phyloP scores from a whole-genome alignment of 2,329 filamentous ascomycete genomes.

The Beauveria caledonica region DNA sequence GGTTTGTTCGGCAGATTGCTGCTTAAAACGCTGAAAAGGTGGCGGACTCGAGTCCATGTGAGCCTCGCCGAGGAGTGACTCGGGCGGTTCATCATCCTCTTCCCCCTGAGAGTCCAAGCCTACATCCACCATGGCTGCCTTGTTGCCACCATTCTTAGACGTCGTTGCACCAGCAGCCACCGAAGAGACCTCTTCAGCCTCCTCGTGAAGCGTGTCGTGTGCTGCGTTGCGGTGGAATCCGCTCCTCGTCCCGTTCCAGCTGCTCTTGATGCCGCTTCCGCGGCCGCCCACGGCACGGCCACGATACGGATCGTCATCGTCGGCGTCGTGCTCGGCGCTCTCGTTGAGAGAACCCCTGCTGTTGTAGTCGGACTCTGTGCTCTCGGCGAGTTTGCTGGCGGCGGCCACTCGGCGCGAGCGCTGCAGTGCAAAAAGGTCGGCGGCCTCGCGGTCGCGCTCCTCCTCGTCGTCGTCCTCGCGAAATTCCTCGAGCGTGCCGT shows the following conservation, averaged over 20 bases:
- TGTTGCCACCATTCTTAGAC: slow-evolving; percentile 43
- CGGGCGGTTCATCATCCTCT: slow-evolving; percentile 46
- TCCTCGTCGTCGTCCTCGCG: slow-evolving; percentile 89
- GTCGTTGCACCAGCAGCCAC: slow-evolving; percentile 23
- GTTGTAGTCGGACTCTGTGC: slow-evolving; percentile 63
- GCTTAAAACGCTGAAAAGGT: slow-evolving; percentile 53
- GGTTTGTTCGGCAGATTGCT: slow-evolving; percentile 25
- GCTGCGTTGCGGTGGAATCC: slow-evolving; percentile 20
- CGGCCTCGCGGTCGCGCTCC: slow-evolving; percentile 81
- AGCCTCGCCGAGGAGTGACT: slow-evolving; percentile 49
- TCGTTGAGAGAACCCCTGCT: slow-evolving; percentile 30
- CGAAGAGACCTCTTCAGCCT: slow-evolving; percentile 32
- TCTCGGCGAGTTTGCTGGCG: slow-evolving; percentile 74
- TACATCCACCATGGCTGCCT: slow-evolving; percentile 64
- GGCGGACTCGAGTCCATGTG: slow-evolving; percentile 46
- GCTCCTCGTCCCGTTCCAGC: slow-evolving; percentile 52
- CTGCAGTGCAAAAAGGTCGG: slow-evolving; percentile 90
- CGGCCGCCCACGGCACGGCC: slow-evolving; percentile 24
- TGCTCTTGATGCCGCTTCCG: slow-evolving; percentile 52
- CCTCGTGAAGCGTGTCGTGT: slow-evolving; percentile 30
- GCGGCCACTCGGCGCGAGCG: slow-evolving; percentile 83
- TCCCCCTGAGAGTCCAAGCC: slow-evolving; percentile 63
- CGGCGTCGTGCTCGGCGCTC: slow-evolving; percentile 21
- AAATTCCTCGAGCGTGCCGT: slow-evolving; percentile 83
- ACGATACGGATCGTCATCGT: slow-evolving; percentile 29